Base-by-base conservation (phyloP, 2,329 filamentous ascomycete genomes). In the Sporothrix phasma region DNA sequence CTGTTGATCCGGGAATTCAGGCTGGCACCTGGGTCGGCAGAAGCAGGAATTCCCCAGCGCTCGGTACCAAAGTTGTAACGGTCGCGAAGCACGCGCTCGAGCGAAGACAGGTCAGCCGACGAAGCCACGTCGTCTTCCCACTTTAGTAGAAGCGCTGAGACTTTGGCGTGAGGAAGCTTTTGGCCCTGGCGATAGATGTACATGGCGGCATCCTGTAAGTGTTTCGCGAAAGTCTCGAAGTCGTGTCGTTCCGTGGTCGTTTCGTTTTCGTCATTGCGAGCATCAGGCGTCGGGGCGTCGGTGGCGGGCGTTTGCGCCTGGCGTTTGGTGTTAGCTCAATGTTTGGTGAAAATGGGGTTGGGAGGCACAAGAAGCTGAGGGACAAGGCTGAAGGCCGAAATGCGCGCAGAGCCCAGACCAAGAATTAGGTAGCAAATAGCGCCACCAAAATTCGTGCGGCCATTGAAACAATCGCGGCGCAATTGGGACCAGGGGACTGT, bases 161-260 rank as follows among this genome's bases (percentile, higher is more conserved):
- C 84, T 64, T 79, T 80, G 19, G 76, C 79, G 68, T 88, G 86
- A 26, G 80, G 79, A 3, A 79, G 78, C 65, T 79, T 80, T 70
- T 86, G 82, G 53, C 82, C 83, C 73, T 86, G 84, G 67, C 82
- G 80, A 71, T 86, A 83, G 68, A 88, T 86, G 70, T 86, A 77
- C 80, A 86, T 86, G 68, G 85, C 84, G 59, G 84, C 85, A 79
- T 87, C 85, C 71, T 88, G 85, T 51, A 88, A 79, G 75, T 88
- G 85, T 54, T 84, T 80, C 66, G 84, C 85, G 71, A 87, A 87
- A 62, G 83, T 80, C 73, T 87, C 85, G 74, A 87, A 88, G 70
- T 87, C 84, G 74, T 84, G 80, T 68, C 82, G 80, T 69, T 84
- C 72, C 3, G 56, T 45, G 26, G 70, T 65, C 5, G 68, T 26